Evolutionary conservation across 495 filamentous ascomycete species (phyloP).

Genomic region (Podospora pseudoanserina): DNA sequence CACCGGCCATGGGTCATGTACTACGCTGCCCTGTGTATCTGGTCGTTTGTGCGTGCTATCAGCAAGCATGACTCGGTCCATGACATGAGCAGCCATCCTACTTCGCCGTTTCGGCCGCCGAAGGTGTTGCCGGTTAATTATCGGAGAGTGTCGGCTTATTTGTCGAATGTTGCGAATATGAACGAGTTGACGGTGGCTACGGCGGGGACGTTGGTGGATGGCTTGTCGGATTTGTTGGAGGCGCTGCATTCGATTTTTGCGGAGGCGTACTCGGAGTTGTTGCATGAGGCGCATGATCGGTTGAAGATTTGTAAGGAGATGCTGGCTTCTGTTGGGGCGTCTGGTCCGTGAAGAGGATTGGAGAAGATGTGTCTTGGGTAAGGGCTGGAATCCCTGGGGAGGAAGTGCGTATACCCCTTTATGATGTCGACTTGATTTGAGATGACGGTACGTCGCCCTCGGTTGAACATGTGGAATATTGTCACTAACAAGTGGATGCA

Average conservation of each 20-base stretch:
- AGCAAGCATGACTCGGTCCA: slow-evolving; percentile 51
- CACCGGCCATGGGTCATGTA: slow-evolving; percentile 97
- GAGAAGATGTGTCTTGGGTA: background rate
- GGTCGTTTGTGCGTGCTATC: slow-evolving; percentile 86
- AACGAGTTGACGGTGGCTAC: slow-evolving; percentile 37
- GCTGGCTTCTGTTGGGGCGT: slow-evolving; percentile 13
- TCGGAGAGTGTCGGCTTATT: slow-evolving; percentile 37
- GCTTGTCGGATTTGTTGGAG: slow-evolving; percentile 43
- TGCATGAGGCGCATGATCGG: slow-evolving; percentile 43
- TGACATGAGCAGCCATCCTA: slow-evolving; percentile 17
- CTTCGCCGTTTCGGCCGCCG: slow-evolving; percentile 17
- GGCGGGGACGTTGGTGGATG: slow-evolving; percentile 35
- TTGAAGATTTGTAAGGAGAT: slow-evolving; percentile 44
- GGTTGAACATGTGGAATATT: background rate
- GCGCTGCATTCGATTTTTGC: slow-evolving; percentile 37
- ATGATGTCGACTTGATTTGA: background rate
- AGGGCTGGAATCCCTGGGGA: background rate
- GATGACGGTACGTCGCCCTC: background rate
- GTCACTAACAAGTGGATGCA: background rate
- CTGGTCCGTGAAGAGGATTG: slow-evolving; percentile 9
- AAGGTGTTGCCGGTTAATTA: slow-evolving; percentile 31
- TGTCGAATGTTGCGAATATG: slow-evolving; percentile 38
- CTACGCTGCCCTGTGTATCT: slow-evolving; percentile 84
- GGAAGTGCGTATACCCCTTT: background rate
- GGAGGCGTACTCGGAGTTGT: slow-evolving; percentile 44